phyloP scores from a whole-genome alignment of 768 basidiomycete species.

The Multifurca ochricompacta region DNA sequence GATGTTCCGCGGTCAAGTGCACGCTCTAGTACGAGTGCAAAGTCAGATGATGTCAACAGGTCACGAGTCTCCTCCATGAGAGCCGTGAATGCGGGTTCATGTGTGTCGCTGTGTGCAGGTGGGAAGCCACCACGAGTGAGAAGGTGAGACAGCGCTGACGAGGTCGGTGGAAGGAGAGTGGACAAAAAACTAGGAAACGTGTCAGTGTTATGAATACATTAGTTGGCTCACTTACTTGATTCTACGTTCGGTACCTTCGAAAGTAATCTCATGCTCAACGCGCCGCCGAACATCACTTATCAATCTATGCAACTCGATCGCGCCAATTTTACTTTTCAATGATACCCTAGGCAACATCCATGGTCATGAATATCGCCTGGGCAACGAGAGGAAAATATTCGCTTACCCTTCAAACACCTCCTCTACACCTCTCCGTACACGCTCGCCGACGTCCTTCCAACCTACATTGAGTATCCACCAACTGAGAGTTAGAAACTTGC shows the following conservation, averaged over 20 bases:
- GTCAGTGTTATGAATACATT: conserved; percentile 2
- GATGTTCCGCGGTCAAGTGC: conserved; percentile 64
- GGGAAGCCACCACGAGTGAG: conserved; percentile 56
- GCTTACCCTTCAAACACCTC: conserved; percentile 79
- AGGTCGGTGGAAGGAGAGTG: conserved; percentile 67
- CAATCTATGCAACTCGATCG: conserved; percentile 59
- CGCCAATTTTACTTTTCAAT: conserved; percentile 65
- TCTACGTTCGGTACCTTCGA: conserved; percentile 48
- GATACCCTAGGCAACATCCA: conserved; percentile 52
- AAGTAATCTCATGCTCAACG: conserved; percentile 65
- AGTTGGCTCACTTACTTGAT: conserved; percentile 38
- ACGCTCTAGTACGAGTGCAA: conserved; percentile 59
- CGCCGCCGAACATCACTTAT: conserved; percentile 66
- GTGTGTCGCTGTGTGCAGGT: conserved; percentile 28
- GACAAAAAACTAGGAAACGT: conserved; percentile 52
- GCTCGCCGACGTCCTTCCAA: conserved; percentile 75
- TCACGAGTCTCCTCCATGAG: conserved; percentile 64
- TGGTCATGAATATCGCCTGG: background rate
- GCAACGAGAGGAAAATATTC: too few species aligned
- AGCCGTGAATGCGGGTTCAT: conserved; percentile 45
- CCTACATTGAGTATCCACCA: conserved; percentile 94
- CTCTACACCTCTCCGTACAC: conserved; percentile 68
- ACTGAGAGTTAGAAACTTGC: conserved; percentile 74
- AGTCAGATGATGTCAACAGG: conserved; percentile 61
- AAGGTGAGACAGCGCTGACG: conserved; percentile 60